Evolutionary conservation across 1,284 basidiomycete species (phyloP).

Genomic region (Pyrrhoderma lamaoense): DNA sequence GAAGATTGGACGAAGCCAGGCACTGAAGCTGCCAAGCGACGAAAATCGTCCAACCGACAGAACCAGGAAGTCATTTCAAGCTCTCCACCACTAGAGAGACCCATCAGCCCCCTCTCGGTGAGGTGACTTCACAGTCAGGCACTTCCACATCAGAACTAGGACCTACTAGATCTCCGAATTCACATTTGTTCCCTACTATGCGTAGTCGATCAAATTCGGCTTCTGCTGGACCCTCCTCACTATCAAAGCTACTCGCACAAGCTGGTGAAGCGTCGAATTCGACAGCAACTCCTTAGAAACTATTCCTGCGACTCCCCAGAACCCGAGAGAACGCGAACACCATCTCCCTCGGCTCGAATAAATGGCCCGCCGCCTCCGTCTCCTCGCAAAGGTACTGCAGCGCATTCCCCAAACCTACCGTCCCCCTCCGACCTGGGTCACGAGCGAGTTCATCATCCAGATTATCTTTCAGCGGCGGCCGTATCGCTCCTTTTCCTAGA

Average conservation of each 20-base stretch:
- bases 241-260: conserved; percentile 17
- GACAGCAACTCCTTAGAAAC: conserved; percentile 13
- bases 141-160: conserved; percentile 18
- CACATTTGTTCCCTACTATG: conserved; percentile 17
- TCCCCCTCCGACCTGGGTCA: conserved; percentile 16
- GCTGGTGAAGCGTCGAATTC: conserved; percentile 3
- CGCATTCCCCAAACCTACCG: conserved; percentile 15
- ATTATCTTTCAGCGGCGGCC: conserved; percentile 16
- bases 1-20: conserved; percentile 84
- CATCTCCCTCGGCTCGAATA: conserved; percentile 6
- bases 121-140: conserved; percentile 3
- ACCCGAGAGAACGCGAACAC: conserved; percentile 9
- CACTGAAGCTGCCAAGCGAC: conserved; percentile 46
- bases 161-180: conserved; percentile 17
- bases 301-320: conserved; percentile 15
- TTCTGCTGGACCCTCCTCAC: conserved; percentile 18
- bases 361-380: conserved; percentile 10
- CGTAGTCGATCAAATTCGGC: conserved; percentile 18
- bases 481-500: conserved; percentile 17
- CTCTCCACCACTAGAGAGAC: conserved; percentile 18
- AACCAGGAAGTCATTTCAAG: conserved; percentile 16
- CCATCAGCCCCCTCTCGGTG: conserved; percentile 16
- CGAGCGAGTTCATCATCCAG: conserved; percentile 18
- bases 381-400: conserved; percentile 7
- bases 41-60: conserved; percentile 39